Evolutionary conservation across 228 moss, liverwort and hornwort genomes (phyloP), one percentile per base, ranked within the genome.

Genomic region (Sphagnum magellanicum): DNA sequence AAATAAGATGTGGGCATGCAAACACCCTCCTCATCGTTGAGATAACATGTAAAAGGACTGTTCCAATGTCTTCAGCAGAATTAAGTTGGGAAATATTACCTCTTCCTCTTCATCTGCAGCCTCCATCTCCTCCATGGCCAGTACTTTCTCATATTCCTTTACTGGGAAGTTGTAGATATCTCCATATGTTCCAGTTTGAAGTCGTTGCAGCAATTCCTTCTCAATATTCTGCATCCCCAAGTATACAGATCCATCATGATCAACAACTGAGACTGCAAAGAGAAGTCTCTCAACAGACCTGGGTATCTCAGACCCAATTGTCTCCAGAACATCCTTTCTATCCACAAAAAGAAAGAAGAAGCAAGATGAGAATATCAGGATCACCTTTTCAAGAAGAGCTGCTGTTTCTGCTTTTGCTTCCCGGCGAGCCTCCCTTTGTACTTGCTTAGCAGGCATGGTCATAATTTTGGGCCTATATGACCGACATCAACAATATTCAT

Each of bases 371-470:
- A 32, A 32, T 32, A 32, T 32, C 32, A 32, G 32, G 60, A 70
- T 68, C 67, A 97, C 97, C 83, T 90, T 93, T 65, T 97, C 97
- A 70, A 97, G 79, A 7, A 91, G 87, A 62, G 93, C 93, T 67
- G 93, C 97, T 48, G 91, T 85, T 75, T 91, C 90, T 66, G 97
- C 97, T 75, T 93, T 97, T 5, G 93, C 91, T 77, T 97, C 97
- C 69, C 93, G 75, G 10, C 91, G 89, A 66, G 81, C 89, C 78
- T 97, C 97, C 64, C 93, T 79, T 65, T 97, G 86, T 50, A 90
- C 85, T 82, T 97, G 87, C 87, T 93, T 97, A 61, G 97, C 97
- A 72, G 93, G 93, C 91, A 97, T 91, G n/a, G 97, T 90, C 70
- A 97, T 84, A 48, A 98, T 77, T 68, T 93, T 91, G 17, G 91